These are phyloP conservation scores for Rutidosis leptorrhynchoides DNA, from an alignment of 129 eudicot species.

Conservation along the genomic window DNA sequence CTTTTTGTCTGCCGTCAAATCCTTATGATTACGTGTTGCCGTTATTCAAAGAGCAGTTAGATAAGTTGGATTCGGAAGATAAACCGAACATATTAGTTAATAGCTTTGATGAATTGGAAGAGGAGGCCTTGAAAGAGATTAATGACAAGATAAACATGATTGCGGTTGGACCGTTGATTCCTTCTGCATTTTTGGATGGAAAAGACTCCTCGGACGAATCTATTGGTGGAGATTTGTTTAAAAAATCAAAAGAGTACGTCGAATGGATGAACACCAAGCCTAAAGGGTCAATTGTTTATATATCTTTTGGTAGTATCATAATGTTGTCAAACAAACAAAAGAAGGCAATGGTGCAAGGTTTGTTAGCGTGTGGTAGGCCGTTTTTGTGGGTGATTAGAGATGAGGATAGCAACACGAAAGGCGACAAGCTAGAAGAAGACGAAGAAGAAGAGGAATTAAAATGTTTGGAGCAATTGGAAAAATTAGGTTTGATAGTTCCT, in stretches of 20 bases:
- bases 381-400: conserved; percentile 35
- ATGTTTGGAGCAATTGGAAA: conserved; percentile 30
- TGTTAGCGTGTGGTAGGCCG: conserved; percentile 17
- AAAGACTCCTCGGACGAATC: conserved; percentile 12
- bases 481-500: conserved; percentile 39
- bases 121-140: conserved; percentile 26
- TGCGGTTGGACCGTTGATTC: conserved; percentile 43
- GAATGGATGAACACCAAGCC: conserved; percentile 34
- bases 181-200: conserved; percentile 31
- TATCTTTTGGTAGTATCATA: conserved; percentile 33
- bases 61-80: conserved; percentile 18
- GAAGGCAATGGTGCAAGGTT: conserved; percentile 28
- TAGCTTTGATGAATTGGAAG: conserved; percentile 37
- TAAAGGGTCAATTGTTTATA: conserved; percentile 22
- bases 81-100: conserved; percentile 36
- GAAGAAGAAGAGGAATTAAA: conserved; percentile 23
- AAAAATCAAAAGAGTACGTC: conserved; percentile 8
- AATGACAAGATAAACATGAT: conserved; percentile 21
- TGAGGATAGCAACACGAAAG: conserved; percentile 4
- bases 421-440: background rate
- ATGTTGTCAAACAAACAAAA: conserved; percentile 25
- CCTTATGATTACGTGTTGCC: conserved; percentile 2
- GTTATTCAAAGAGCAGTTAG: conserved; percentile 30
- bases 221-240: conserved; percentile 25
- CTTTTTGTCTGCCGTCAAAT: conserved; percentile 31